A percentile compares a stretch with the other conserved stretches of the same genome.
phyloP scores from a whole-genome alignment of 306 rosid genomes.

The Pterocarpus macrocarpus region DNA sequence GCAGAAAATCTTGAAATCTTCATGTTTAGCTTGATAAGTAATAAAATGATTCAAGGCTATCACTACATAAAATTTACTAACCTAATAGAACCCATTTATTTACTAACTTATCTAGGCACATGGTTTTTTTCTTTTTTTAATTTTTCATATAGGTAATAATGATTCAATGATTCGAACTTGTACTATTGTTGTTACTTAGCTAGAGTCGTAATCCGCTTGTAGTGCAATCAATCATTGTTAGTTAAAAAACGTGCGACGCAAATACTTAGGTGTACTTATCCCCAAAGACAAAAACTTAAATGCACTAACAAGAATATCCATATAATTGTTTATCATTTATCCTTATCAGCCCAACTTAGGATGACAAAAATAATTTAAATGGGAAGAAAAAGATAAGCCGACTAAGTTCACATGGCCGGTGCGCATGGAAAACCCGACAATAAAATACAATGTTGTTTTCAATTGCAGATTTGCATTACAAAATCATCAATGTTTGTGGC shows the following conservation, averaged over 20 bases:
- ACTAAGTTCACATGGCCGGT: constrained; percentile 12
- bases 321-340: neutral
- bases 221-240: neutral
- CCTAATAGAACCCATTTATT: too few relatives aligned
- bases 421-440: constrained; percentile 1
- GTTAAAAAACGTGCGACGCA: neutral
- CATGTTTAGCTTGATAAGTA: neutral
- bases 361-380: neutral
- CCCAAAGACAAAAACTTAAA: neutral
- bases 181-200: neutral
- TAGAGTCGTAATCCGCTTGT: neutral
- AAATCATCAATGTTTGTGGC: neutral
- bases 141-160: neutral
- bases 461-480: neutral
- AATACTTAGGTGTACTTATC: neutral
- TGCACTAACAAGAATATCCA: neutral
- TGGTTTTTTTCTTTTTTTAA: neutral
- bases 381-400: neutral
- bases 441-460: neutral
- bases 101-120: neutral
- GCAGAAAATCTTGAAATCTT: too few relatives aligned
- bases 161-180: neutral
- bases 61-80: neutral
- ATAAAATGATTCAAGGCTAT: neutral
- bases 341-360: neutral